These are phyloP conservation scores for Pythium rishiriense DNA, from an alignment of 352 stramenopile species.

Conservation along the genomic window DNA sequence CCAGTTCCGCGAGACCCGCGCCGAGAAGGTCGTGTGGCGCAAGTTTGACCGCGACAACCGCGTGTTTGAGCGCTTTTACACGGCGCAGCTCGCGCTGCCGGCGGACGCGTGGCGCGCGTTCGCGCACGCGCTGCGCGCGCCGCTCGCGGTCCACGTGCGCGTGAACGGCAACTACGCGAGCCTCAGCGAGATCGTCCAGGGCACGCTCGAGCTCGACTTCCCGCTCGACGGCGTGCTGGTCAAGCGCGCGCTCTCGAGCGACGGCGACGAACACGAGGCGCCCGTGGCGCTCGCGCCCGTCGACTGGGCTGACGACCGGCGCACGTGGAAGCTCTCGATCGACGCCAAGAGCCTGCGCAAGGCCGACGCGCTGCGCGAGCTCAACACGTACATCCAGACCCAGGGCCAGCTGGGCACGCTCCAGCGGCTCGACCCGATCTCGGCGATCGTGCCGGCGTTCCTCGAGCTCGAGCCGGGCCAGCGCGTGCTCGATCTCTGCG, in stretches of 20 bases:
- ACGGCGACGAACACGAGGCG: constrained; percentile 49
- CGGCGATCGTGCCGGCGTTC: constrained; percentile 95
- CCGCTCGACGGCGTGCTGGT: constrained; percentile 55
- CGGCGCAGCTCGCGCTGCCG: constrained; percentile 61
- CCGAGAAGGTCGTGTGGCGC: constrained; percentile 86
- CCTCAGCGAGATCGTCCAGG: constrained; percentile 79
- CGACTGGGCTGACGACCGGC: constrained; percentile 64
- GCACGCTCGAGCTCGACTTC: constrained; percentile 72
- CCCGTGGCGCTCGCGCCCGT: constrained; percentile 59
- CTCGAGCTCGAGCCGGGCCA: constrained; percentile 88
- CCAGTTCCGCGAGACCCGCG: constrained; percentile 59
- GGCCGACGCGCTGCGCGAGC: constrained; percentile 78
- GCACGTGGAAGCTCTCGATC: constrained; percentile 76
- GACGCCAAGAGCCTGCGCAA: constrained; percentile 87
- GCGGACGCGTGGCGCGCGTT: constrained; percentile 81
- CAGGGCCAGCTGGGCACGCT: constrained; percentile 89
- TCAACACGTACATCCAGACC: constrained; percentile 93
- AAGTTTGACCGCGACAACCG: constrained; percentile 86
- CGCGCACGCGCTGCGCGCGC: constrained; percentile 68
- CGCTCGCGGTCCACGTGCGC: constrained; percentile 83
- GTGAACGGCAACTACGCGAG: constrained; percentile 85
- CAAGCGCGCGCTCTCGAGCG: constrained; percentile 36
- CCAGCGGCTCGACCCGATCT: constrained; percentile 94
- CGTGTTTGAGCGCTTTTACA: constrained; percentile 85
- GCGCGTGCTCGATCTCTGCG: constrained; percentile 67